Base-by-base conservation (phyloP, 441 rosid genomes). In the Geranium incanum region DNA sequence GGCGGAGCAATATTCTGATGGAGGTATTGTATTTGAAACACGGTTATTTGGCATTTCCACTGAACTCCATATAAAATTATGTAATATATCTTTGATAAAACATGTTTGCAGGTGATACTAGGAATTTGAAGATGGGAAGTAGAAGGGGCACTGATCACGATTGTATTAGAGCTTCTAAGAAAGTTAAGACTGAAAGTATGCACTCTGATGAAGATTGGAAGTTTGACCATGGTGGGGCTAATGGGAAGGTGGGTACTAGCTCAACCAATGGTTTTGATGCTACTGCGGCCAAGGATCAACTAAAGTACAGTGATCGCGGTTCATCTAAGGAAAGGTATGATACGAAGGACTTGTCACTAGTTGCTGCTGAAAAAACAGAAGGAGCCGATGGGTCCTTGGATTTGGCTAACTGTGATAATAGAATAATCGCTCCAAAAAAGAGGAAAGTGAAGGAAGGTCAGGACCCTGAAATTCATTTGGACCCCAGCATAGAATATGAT, bases 121-220 rank as follows among this genome's bases (percentile, higher is more conserved):
- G 71, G 80, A 75, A 71, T 76, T 75, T 81, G 78, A 89, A 88
- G 84, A 73, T 79, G 81, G 87, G 85, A 73, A 81, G 81, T 73
- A 91, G 84, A 78, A 86, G 86, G 81, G 82, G 15, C 55, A 62
- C 72, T 13, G 90, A 88, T 76, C 82, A 79, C 76, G 88, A 85
- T 72, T 65, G 73, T 60, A 76, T 71, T 62, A 81, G 80, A 78
- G 76, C 83, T 70, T 77, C 85, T 75, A 91, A 95, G 88, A 93
- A 91, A 85, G 72, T 82, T 69, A 89, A 84, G 77, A 76, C 76
- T 71, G 95, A 86, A 79, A 82, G 66, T 75, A 68, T 78, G 70
- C 78, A 70, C 57, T 74, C 68, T 76, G 81, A 80, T 66, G 89
- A 85, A 80, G 87, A 78, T 76, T 67, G 81, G 85, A 74, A 70